phyloP scores from a whole-genome alignment of 495 filamentous ascomycete species.

The Penicillium samsonianum region DNA sequence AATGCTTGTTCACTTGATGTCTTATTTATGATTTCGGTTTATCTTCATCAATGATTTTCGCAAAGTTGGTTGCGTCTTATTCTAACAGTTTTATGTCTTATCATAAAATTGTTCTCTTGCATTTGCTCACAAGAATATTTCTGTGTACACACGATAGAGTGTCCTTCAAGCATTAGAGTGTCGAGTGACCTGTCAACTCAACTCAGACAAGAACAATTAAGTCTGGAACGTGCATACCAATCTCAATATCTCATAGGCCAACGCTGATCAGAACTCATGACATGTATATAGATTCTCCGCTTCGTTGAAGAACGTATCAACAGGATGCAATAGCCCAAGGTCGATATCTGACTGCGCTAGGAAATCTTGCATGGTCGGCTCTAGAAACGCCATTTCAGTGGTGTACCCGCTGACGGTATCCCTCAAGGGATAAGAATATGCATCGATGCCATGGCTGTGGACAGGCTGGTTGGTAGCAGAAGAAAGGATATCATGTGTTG shows the following conservation, averaged over 20 bases:
- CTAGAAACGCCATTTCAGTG: slow-evolving; percentile 47
- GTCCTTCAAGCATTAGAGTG: not conserved
- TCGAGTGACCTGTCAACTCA: not conserved
- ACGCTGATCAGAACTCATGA: slow-evolving; percentile 25
- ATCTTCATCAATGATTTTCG: not conserved
- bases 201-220: not conserved
- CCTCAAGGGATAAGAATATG: slow-evolving; percentile 17
- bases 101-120: not conserved
- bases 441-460: slow-evolving; percentile 4
- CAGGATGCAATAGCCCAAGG: slow-evolving; percentile 41
- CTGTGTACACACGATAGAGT: not conserved
- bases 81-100: not conserved
- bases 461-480: not conserved
- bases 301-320: slow-evolving; percentile 45
- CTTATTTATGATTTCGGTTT: not conserved
- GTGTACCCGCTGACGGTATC: slow-evolving; percentile 36
- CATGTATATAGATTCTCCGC: slow-evolving; percentile 42
- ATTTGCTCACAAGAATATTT: not conserved
- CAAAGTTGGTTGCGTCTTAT: not conserved
- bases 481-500: slow-evolving; percentile 9
- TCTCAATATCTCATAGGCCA: not conserved
- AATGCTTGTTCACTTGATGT: not conserved
- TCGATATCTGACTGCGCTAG: slow-evolving; percentile 48
- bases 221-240: not conserved
- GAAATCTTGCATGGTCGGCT: slow-evolving; percentile 50